Percentiles rank a stretch among this genome's conserved stretches.
Evolutionary conservation across 495 filamentous ascomycete species (phyloP).

Genomic region (Chaetomium tenue): DNA sequence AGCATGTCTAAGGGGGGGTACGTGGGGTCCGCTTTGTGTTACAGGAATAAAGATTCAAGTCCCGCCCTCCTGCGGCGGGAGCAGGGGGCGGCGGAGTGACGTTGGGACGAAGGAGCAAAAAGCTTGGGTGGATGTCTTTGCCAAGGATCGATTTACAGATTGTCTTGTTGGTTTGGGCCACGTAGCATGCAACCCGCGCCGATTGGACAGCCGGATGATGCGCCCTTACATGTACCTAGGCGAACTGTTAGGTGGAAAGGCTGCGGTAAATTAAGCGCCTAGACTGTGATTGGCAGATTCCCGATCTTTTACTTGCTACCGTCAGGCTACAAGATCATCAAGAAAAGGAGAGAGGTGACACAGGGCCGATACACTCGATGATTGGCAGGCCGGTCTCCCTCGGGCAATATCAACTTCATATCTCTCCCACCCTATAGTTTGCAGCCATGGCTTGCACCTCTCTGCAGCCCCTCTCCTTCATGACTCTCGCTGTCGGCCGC

Average conservation of each 20-base stretch:
- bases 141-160: no score
- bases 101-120: slow-evolving; percentile 13
- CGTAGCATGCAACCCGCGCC: not conserved
- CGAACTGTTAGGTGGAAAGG: not conserved
- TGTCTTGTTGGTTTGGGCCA: not conserved
- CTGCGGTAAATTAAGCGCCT: not conserved
- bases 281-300: no score
- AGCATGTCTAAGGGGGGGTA: not conserved
- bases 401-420: no score
- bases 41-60: not conserved
- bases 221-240: no score
- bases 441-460: no score
- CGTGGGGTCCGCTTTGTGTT: not conserved
- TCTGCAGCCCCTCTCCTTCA: no score
- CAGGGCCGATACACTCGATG: no score
- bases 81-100: not conserved
- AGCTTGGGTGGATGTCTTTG: not conserved
- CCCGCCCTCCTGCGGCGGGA: not conserved
- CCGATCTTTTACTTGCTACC: no score
- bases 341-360: no score
- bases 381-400: no score
- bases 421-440: no score
- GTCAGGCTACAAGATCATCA: no score
- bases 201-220: not conserved
- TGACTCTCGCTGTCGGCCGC: not conserved